Percentiles rank a stretch among this genome's conserved stretches.
phyloP scores from a whole-genome alignment of 192 early-diverging fungal species.

The Coemansia biformis region DNA sequence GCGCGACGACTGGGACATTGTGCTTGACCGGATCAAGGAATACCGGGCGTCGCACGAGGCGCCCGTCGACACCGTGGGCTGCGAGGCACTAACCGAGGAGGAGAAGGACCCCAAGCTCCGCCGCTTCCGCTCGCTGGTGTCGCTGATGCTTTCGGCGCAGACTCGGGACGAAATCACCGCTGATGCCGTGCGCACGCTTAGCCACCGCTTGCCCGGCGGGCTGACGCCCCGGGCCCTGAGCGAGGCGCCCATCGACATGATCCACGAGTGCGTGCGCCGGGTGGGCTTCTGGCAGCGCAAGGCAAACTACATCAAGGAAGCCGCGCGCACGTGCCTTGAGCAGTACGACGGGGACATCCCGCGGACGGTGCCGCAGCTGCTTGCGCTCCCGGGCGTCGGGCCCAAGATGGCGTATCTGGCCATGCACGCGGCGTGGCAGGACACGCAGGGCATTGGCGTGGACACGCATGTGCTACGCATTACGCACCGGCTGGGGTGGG shows the following conservation, averaged over 20 bases:
- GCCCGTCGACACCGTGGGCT: slow-evolving; percentile 88
- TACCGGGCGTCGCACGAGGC: slow-evolving; percentile 63
- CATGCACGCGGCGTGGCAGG: slow-evolving; percentile 80
- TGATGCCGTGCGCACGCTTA: slow-evolving; percentile 65
- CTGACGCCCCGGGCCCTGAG: slow-evolving; percentile 64
- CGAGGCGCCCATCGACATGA: slow-evolving; percentile 52
- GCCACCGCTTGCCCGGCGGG: slow-evolving; percentile 60
- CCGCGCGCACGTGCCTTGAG: slow-evolving; percentile 67
- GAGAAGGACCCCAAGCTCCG: slow-evolving; percentile 51
- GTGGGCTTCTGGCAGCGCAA: slow-evolving; percentile 92
- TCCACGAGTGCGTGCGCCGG: slow-evolving; percentile 68
- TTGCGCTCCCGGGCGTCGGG: slow-evolving; percentile 84
- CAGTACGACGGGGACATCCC: slow-evolving; percentile 79
- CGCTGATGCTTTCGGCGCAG: slow-evolving; percentile 88
- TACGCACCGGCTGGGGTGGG: slow-evolving; percentile 82
- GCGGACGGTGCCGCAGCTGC: slow-evolving; percentile 66
- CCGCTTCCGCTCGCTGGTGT: slow-evolving; percentile 78
- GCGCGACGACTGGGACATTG: slow-evolving; percentile 60
- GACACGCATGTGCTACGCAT: slow-evolving; percentile 95
- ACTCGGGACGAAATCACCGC: slow-evolving; percentile 89
- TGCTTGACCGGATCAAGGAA: slow-evolving; percentile 60
- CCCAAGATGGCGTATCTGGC: slow-evolving; percentile 91
- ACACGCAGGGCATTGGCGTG: slow-evolving; percentile 87
- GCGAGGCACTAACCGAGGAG: slow-evolving; percentile 62
- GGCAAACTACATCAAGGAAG: slow-evolving; percentile 71